phyloP scores from a whole-genome alignment of 371 early-diverging fungal species.

The Phascolomyces articulosus region DNA sequence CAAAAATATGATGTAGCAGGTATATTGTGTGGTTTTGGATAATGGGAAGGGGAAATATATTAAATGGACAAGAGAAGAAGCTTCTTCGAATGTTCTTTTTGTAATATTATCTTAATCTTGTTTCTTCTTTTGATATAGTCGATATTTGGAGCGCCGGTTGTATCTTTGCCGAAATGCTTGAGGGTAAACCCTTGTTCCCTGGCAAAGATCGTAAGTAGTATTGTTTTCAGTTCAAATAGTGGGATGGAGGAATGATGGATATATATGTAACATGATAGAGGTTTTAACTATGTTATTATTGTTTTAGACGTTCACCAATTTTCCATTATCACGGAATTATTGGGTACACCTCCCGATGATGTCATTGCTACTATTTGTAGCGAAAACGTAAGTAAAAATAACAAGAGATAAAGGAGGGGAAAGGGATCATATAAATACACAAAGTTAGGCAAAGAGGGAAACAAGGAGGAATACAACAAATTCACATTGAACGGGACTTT shows the following conservation, averaged over 20 bases:
- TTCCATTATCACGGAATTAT: conserved; percentile 89
- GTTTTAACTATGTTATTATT: too few relatives aligned
- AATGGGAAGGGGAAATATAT: too few relatives aligned
- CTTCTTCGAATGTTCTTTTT: too few relatives aligned
- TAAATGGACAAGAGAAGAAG: too few relatives aligned
- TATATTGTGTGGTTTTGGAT: too few relatives aligned
- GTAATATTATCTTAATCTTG: too few relatives aligned
- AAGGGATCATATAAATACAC: not conserved
- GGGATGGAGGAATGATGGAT: not conserved
- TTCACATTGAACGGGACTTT: too few relatives aligned
- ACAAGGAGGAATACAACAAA: too few relatives aligned
- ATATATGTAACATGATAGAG: too few relatives aligned
- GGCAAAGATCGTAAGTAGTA: conserved; percentile 95
- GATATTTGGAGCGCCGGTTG: conserved; percentile 99
- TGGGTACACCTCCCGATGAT: conserved; percentile 94
- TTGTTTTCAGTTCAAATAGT: not conserved
- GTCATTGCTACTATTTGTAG: conserved; percentile 92
- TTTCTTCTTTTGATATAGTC: conserved; percentile 49
- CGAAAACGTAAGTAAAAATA: conserved; percentile 69
- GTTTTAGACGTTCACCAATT: conserved; percentile 87
- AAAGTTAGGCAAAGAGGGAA: too few relatives aligned
- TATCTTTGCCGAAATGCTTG: conserved; percentile 98
- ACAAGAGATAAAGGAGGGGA: not conserved
- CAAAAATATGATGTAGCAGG: conserved; percentile 95
- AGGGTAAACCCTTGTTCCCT: conserved; percentile 95